Evolutionary conservation across 805 yeast species (phyloP).

Genomic region (Yarrowia hollandica): DNA sequence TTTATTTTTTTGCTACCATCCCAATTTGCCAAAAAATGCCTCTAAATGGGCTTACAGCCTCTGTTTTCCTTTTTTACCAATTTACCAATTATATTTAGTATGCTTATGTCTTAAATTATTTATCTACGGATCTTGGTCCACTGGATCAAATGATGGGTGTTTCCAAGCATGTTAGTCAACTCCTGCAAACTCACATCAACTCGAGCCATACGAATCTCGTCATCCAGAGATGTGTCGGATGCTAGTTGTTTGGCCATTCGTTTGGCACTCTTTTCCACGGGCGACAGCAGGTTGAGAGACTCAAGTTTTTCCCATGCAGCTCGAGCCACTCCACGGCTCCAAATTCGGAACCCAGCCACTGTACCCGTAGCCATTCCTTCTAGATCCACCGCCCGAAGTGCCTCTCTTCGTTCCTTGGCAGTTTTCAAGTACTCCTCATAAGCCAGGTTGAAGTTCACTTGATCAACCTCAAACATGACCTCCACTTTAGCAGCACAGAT

Average conservation of each 20-base stretch:
- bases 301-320: conserved; percentile 75
- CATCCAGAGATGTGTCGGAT: conserved; percentile 35
- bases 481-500: conserved; percentile 75
- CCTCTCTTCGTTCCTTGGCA: conserved; percentile 48
- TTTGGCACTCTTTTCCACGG: conserved; percentile 46
- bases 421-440: conserved; percentile 71
- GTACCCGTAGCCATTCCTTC: conserved; percentile 42
- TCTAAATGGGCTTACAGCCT: too few species aligned
- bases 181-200: conserved; percentile 43
- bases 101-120: neutral
- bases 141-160: conserved; percentile 45
- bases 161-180: conserved; percentile 39
- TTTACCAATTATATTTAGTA: too few species aligned
- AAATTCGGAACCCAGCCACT: conserved; percentile 51
- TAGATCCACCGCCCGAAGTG: conserved; percentile 38
- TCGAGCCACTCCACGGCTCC: conserved; percentile 62
- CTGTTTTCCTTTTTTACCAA: too few species aligned
- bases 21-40: too few species aligned
- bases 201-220: conserved; percentile 40
- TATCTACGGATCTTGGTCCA: conserved; percentile 40
- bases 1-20: conserved; percentile 30
- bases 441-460: conserved; percentile 73
- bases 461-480: conserved; percentile 55
- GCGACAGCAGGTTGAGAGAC: conserved; percentile 51
- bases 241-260: conserved; percentile 46